Evolutionary conservation across 768 basidiomycete genomes (phyloP), one percentile per base, ranked within the genome.

Genomic region (Leucocoprinus birnbaumii): DNA sequence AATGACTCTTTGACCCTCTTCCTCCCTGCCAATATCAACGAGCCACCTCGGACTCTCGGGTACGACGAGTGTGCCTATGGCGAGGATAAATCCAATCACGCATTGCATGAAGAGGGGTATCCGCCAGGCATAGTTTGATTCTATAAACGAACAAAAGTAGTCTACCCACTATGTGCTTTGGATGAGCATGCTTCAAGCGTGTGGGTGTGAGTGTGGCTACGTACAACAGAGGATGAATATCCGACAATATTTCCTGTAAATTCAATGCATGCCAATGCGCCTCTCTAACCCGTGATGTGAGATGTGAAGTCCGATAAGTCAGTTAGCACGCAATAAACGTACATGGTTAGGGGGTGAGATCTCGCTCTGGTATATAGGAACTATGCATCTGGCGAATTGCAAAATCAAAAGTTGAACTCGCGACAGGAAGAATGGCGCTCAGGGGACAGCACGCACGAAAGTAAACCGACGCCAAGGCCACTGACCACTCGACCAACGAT

Each of bases 11-110:
- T 95, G 79, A 19, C 95, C 95, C 55, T 90, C 89, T 2, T 73
- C 80, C 64, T 97, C 91, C 68, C 83, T 79, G 62, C 89, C 90
- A 16, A 82, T 86, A 64, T 97, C 93, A 63, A 98, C 89, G 50
- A 97, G 80, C 87, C 91, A 98, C 48, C 91, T 92, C 26, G 94
- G 95, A 58, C 89, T 92, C 71, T 98, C 95, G 2, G 95, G 95
- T 69, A 96, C 86, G 22, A 91, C 61, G 38, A 96, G 71, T 2
- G 88, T 89, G 2, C 95, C 95, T 16, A 75, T 66, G 3, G 90
- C 83, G 41, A 98, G 84, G 56, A 96, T 81, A 10, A 73, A 63
- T 22, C 95, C 95, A 56, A 96, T 95, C 42, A 94, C 68, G 61
- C 89, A 91, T 77, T 97, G 95, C 2, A 96, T 75, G 60, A 86